These are phyloP conservation scores for Gnaphalium uliginosum DNA, from an alignment of 129 eudicot genomes.

Conservation along the genomic window DNA sequence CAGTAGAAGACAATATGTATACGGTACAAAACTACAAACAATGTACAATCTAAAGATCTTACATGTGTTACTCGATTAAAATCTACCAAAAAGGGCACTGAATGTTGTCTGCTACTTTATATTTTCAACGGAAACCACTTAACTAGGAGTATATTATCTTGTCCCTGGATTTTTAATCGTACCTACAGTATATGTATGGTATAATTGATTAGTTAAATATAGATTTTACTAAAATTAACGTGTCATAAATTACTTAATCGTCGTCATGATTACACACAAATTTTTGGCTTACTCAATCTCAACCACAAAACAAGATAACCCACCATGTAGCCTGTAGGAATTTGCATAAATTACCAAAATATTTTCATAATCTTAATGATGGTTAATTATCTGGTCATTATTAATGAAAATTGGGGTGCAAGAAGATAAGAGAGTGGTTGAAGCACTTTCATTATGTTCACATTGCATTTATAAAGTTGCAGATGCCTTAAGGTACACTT, in stretches of 20 bases:
- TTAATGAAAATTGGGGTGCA: conserved; percentile 8
- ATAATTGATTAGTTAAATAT: conserved; percentile 27
- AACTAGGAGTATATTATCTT: conserved; percentile 20
- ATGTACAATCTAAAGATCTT: conserved; percentile 10
- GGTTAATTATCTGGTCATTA: conserved; percentile 19
- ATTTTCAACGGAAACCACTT: conserved; percentile 40
- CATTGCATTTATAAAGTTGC: conserved; percentile 32
- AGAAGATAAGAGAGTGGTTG: conserved; percentile 20
- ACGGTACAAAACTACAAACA: conserved; percentile 22
- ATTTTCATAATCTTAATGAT: conserved; percentile 3
- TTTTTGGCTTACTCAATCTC: conserved; percentile 20
- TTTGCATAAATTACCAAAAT: conserved; percentile 11
- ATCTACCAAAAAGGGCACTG: conserved; percentile 40
- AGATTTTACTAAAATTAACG: conserved; percentile 1
- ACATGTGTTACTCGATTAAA: conserved; percentile 19
- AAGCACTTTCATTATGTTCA: conserved; percentile 28
- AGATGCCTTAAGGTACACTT: conserved; percentile 40
- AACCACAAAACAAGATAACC: conserved; percentile 11
- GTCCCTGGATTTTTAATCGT: conserved; percentile 26
- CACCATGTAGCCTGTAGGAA: conserved; percentile 12
- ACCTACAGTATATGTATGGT: conserved; percentile 29
- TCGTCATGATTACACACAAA: conserved; percentile 1
- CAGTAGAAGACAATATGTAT: conserved; percentile 23
- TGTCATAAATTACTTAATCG: conserved; percentile 30
- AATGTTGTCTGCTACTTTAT: conserved; percentile 44